Evolutionary conservation across 2,329 filamentous ascomycete species (phyloP).

Genomic region (Verticillium albo-atrum): DNA sequence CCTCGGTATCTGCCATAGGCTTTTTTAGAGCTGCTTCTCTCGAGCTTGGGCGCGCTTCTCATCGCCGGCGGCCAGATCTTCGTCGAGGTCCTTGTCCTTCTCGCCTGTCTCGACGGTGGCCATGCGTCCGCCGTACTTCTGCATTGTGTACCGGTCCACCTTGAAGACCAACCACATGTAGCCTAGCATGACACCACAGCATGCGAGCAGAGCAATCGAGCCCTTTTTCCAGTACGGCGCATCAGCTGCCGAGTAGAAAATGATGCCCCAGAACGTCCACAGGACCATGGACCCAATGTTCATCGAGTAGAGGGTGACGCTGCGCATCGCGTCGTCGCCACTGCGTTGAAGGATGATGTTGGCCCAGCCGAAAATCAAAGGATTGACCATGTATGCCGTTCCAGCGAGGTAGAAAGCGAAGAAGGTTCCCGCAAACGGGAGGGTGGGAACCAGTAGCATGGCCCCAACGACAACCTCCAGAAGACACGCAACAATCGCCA

Average conservation of each 20-base stretch:
- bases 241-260: conserved; percentile 28
- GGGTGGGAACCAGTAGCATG: conserved; percentile 24
- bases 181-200: conserved; percentile 6
- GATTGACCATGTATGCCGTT: conserved; percentile 33
- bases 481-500: conserved; percentile 23
- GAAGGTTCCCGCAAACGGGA: conserved; percentile 19
- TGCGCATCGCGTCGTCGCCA: conserved; percentile 31
- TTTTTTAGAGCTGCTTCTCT: not conserved
- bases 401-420: conserved; percentile 31
- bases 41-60: not conserved
- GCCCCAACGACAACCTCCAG: conserved; percentile 27
- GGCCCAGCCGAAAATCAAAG: conserved; percentile 34
- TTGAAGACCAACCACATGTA: conserved; percentile 10
- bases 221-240: conserved; percentile 31
- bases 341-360: conserved; percentile 28
- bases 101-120: not conserved
- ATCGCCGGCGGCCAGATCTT: not conserved
- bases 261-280: conserved; percentile 35
- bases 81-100: not conserved
- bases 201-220: conserved; percentile 26
- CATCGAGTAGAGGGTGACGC: conserved; percentile 31
- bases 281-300: conserved; percentile 29
- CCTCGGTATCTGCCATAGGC: too few species aligned
- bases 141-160: not conserved
- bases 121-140: not conserved